A percentile compares a stretch with the other conserved stretches of the same genome.
Evolutionary conservation across 2,329 filamentous ascomycete genomes (phyloP).

Genomic region (Scedosporium boydii): DNA sequence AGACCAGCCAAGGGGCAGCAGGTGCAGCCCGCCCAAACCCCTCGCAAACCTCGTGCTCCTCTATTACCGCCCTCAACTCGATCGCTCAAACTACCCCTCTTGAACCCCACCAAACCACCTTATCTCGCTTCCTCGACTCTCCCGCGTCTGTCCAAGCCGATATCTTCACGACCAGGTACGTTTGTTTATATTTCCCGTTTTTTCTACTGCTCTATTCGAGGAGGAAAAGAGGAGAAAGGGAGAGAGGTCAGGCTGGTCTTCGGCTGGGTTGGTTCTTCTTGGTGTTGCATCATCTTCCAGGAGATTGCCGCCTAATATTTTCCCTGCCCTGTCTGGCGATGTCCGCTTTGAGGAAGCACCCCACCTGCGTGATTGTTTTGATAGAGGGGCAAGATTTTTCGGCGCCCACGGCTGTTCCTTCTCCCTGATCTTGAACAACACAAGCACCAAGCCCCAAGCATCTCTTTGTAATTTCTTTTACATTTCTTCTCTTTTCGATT

Average conservation of each 20-base stretch:
- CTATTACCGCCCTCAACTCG: neutral
- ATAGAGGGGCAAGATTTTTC: constrained; percentile 1
- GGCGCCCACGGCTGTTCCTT: neutral
- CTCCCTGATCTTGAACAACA: neutral
- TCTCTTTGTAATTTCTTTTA: neutral
- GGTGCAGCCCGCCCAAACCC: too few species aligned
- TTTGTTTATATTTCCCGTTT: neutral
- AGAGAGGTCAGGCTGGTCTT: neutral
- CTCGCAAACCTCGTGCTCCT: neutral
- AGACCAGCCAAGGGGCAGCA: too few species aligned
- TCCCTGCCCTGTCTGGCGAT: neutral
- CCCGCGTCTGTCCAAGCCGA: neutral
- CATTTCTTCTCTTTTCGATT: neutral
- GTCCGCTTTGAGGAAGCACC: neutral
- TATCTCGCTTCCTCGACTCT: neutral
- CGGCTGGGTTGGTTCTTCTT: neutral
- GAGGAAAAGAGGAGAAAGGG: neutral
- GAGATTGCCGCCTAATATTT: constrained; percentile 1
- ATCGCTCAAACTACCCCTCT: neutral
- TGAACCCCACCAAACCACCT: neutral
- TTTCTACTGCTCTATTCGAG: neutral
- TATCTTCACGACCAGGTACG: neutral
- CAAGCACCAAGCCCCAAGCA: neutral
- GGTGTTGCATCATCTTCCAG: neutral
- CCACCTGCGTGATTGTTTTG: constrained; percentile 1